phyloP scores from a whole-genome alignment of 768 basidiomycete species.

The Ramaria rubella region DNA sequence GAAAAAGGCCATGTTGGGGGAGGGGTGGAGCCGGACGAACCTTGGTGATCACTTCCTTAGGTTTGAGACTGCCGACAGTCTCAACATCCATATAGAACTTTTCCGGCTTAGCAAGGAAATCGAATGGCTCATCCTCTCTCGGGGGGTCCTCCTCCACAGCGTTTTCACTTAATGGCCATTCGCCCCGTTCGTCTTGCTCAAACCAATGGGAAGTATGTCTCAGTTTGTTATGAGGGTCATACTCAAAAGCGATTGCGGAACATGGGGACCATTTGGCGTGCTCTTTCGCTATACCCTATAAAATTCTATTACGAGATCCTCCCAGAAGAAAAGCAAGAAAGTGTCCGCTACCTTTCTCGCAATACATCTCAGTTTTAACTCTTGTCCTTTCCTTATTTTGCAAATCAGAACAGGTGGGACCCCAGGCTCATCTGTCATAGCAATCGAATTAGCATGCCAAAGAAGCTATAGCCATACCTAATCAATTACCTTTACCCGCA shows the following conservation, averaged over 20 bases:
- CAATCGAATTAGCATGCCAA: slow-evolving; percentile 7
- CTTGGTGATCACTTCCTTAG: slow-evolving; percentile 87
- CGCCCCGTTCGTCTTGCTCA: slow-evolving; percentile 69
- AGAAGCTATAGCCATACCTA: slow-evolving; percentile 19
- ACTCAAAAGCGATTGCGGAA: slow-evolving; percentile 92
- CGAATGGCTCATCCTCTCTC: slow-evolving; percentile 76
- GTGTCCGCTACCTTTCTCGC: slow-evolving; percentile 77
- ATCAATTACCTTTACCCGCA: slow-evolving; percentile 81
- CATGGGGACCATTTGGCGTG: slow-evolving; percentile 99
- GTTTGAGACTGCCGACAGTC: slow-evolving; percentile 82
- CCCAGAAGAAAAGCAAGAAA: slow-evolving; percentile 2
- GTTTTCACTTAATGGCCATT: slow-evolving; percentile 92
- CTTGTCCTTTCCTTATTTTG: slow-evolving; percentile 92
- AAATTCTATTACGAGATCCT: not conserved
- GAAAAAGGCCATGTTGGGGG: not conserved
- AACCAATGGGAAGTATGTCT: slow-evolving; percentile 95
- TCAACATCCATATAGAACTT: slow-evolving; percentile 95
- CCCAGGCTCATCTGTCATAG: slow-evolving; percentile 48
- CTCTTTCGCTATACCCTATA: slow-evolving; percentile 92
- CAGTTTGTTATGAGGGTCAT: slow-evolving; percentile 96
- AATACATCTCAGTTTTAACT: slow-evolving; percentile 74
- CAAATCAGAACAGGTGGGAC: slow-evolving; percentile 73
- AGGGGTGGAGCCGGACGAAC: slow-evolving; percentile 29
- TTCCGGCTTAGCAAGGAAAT: slow-evolving; percentile 79
- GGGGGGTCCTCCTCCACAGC: slow-evolving; percentile 76